Percentiles rank a stretch among this genome's conserved stretches.
phyloP scores from a whole-genome alignment of 768 basidiomycete species.

The Boletus speciosus region DNA sequence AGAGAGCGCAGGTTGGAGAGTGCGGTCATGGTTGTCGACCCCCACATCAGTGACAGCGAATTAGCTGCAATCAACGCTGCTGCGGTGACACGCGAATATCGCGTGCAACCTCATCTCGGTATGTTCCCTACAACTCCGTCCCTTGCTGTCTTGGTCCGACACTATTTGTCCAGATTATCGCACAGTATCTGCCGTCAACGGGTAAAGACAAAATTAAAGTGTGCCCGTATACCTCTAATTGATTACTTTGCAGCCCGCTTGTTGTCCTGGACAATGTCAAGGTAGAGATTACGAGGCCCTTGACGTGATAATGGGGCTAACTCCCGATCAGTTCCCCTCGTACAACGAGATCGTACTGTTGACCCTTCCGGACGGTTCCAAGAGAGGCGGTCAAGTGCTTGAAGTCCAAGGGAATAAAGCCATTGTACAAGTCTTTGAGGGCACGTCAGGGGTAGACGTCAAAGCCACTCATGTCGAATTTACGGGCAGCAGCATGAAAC shows the following conservation, averaged over 20 bases:
- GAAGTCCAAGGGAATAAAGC: slow-evolving; percentile 99
- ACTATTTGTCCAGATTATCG: slow-evolving; percentile 68
- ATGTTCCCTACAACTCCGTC: slow-evolving; percentile 15
- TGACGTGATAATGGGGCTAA: slow-evolving; percentile 13
- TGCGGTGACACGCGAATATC: slow-evolving; percentile 85
- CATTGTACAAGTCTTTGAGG: slow-evolving; percentile 98
- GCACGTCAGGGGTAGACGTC: slow-evolving; percentile 95
- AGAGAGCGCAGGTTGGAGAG: slow-evolving; percentile 10
- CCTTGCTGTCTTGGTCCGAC: slow-evolving; percentile 6
- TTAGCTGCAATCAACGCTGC: slow-evolving; percentile 81
- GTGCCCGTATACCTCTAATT: slow-evolving; percentile 5
- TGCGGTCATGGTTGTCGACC: slow-evolving; percentile 40
- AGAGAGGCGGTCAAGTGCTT: slow-evolving; percentile 94
- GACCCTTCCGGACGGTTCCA: slow-evolving; percentile 92
- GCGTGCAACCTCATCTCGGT: slow-evolving; percentile 88
- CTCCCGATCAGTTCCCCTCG: slow-evolving; percentile 71
- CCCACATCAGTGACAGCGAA: slow-evolving; percentile 68
- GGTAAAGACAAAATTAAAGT: slow-evolving; percentile 47
- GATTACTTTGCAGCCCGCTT: slow-evolving; percentile 61
- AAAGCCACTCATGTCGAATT: slow-evolving; percentile 97
- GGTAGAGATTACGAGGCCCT: slow-evolving; percentile 41
- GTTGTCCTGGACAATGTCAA: slow-evolving; percentile 99
- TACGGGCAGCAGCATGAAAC: slow-evolving; percentile 97
- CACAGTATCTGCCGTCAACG: slow-evolving; percentile 98
- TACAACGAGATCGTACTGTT: slow-evolving; percentile 98